Evolutionary conservation across 2,329 filamentous ascomycete genomes (phyloP), one percentile per base, ranked within the genome.

Genomic region (Emmonsiellopsis sp.): DNA sequence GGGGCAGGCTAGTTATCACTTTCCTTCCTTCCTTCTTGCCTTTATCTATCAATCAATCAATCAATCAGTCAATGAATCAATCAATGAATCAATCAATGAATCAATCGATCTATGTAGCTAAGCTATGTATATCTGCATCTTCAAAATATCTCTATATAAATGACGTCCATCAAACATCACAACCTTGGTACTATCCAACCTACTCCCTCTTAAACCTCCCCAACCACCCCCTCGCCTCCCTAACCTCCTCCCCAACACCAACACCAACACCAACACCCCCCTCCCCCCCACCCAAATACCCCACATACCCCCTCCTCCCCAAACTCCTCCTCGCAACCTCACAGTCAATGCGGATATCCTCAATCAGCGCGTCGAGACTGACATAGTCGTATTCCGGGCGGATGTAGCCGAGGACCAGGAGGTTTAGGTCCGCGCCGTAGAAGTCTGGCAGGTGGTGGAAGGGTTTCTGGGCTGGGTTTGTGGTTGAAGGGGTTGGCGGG

Each of bases 281-380:
- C 58, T 61, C 50, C 63, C 63, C 42, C 44, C 56, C 56, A 57
- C 55, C 58, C 59, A 64, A 42, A 62, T 73, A 79, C 45, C 60
- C 61, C 55, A 59, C 60, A 69, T 84, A 98, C 27, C 69, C 77
- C 34, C 78, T 71, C 58, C 93, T 75, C 51, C 72, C 78, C 64
- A 98, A 72, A 72, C 88, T 93, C 62, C 77, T 74, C 60, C 78
- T 77, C 43, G 90, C 86, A 53, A 97, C 91, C 62, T 87, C 81
- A 64, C 93, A 95, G 74, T 97, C 93, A 60, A 85, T 80, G 65
- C 81, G 81, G 66, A 98, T 98, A 73, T 98, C 93, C 62, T 85
- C 81, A 44, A 97, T 82, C 65, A 97, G 75, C 36, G 85, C 86
- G 58, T 96, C 91, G 61, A 89, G 77, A 57, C 81, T 85, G 56